phyloP scores from a whole-genome alignment of 2,329 filamentous ascomycete species.

The Nigrospora osmanthi region DNA sequence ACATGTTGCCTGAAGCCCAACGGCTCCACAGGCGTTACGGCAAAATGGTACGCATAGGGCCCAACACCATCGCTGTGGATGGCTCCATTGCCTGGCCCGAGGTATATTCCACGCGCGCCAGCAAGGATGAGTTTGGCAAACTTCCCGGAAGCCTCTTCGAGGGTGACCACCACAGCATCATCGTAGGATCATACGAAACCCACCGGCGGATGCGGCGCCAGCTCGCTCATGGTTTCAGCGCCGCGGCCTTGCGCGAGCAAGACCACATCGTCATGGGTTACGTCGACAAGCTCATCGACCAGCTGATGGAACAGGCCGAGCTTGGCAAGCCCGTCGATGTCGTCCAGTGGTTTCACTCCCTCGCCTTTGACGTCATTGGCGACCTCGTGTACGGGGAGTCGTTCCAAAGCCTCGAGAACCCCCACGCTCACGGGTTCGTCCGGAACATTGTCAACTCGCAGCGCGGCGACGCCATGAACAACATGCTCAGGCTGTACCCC shows the following conservation, averaged over 20 bases:
- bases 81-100: constrained; percentile 22
- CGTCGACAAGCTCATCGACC: constrained; percentile 8
- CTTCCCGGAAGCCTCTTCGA: constrained; percentile 14
- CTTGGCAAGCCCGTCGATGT: constrained; percentile 5
- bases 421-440: constrained; percentile 25
- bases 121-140: constrained; percentile 15
- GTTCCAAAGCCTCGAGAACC: constrained; percentile 25
- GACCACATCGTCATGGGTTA: constrained; percentile 11
- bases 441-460: constrained; percentile 16
- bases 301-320: constrained; percentile 5
- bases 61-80: constrained; percentile 16
- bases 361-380: constrained; percentile 8
- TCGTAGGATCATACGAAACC: constrained; percentile 17
- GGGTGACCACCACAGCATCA: constrained; percentile 17
- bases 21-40: too few species aligned
- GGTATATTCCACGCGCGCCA: constrained; percentile 11
- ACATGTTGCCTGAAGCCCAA: too few species aligned
- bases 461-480: too few species aligned
- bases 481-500: too few species aligned
- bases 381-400: constrained; percentile 8
- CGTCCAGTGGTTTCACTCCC: constrained; percentile 7
- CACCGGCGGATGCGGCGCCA: constrained; percentile 4
- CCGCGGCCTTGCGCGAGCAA: constrained; percentile 11
- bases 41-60: too few species aligned
- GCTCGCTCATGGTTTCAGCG: constrained; percentile 11